Conservation (phyloP, 2,329 filamentous ascomycete genomes). For the Fusarium gaditjirri region DNA sequence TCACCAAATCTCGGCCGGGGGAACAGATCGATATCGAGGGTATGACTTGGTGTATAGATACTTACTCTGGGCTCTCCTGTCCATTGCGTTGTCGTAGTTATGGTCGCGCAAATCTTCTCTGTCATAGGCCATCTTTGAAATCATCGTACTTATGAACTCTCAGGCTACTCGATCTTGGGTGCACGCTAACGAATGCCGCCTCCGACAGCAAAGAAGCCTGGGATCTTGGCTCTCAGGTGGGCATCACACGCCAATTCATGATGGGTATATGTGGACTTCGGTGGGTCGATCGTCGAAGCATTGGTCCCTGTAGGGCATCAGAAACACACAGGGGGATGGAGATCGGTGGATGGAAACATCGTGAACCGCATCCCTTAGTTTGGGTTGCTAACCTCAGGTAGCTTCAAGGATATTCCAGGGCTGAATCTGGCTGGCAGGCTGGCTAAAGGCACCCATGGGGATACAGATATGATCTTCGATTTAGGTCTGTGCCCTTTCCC, state of each 20-base stretch:
- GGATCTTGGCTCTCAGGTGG: constrained; percentile 5
- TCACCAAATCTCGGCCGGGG: neutral
- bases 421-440: neutral
- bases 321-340: neutral
- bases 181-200: neutral
- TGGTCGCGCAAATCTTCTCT: neutral
- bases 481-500: constrained; percentile 5
- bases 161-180: neutral
- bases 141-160: neutral
- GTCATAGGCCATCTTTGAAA: neutral
- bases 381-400: neutral
- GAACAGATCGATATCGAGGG: neutral
- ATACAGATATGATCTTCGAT: neutral
- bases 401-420: neutral
- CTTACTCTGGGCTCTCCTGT: neutral
- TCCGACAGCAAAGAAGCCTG: neutral
- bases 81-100: neutral
- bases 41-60: neutral
- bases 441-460: neutral
- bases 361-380: neutral
- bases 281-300: constrained; percentile 19
- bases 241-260: neutral
- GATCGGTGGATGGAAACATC: constrained; percentile 5
- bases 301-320: neutral
- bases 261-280: constrained; percentile 20